Evolutionary conservation across 768 basidiomycete species (phyloP).

Genomic region (Trametes elegans): DNA sequence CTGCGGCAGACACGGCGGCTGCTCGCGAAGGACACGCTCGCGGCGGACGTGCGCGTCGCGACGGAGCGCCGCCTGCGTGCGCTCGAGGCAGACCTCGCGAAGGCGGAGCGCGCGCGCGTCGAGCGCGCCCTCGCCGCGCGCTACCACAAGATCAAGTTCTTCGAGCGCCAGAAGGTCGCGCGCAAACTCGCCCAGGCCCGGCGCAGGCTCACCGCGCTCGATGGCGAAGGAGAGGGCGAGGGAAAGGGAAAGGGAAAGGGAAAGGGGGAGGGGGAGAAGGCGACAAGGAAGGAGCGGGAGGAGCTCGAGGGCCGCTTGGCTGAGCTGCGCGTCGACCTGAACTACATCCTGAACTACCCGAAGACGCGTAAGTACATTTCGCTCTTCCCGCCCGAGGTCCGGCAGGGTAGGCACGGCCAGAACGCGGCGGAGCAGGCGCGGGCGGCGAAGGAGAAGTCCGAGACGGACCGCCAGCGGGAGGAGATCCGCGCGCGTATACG

Average conservation of each 20-base stretch:
- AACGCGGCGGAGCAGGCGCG: constrained; percentile 9
- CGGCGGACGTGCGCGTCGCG: constrained; percentile 79
- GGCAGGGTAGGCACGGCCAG: constrained; percentile 31
- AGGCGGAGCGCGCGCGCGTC: constrained; percentile 59
- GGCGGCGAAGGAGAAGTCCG: constrained; percentile 17
- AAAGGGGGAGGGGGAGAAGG: constrained; percentile 35
- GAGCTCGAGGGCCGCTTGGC: constrained; percentile 47
- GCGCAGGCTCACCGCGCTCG: constrained; percentile 45
- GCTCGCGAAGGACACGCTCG: constrained; percentile 81
- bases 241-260: too few species aligned
- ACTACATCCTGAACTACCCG: constrained; percentile 89
- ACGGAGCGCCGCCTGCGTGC: constrained; percentile 77
- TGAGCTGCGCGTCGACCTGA: constrained; percentile 80
- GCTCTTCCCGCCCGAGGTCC: constrained; percentile 73
- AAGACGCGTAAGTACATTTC: constrained; percentile 88
- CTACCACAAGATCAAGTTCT: constrained; percentile 94
- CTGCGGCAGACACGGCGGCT: constrained; percentile 81
- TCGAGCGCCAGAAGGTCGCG: constrained; percentile 86
- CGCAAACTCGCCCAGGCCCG: constrained; percentile 75
- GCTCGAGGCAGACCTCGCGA: constrained; percentile 69
- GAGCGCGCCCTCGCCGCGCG: constrained; percentile 71
- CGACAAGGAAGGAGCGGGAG: constrained; percentile 32
- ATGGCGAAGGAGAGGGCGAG: too few species aligned
- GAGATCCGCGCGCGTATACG: constrained; percentile 60
- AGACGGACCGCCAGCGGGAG: constrained; percentile 51